Evolutionary conservation across 139 green algal species (phyloP), one percentile per base, ranked within the genome.

Genomic region (Micractinium sp.): DNA sequence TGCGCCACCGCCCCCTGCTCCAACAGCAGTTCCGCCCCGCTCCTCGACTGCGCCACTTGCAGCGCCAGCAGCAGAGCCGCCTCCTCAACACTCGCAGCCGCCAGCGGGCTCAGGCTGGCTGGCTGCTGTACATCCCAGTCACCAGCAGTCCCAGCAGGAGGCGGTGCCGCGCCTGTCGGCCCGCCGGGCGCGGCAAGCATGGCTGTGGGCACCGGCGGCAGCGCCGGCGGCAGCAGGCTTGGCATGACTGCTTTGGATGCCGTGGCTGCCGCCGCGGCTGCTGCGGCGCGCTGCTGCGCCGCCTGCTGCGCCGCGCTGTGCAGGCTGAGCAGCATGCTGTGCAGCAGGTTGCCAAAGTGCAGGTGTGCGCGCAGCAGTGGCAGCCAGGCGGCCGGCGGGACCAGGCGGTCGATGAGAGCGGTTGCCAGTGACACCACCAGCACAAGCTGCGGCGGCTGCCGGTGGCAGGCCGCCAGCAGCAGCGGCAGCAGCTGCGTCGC

Each of bases 11-110:
- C 39, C 1, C 91, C 91, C 87, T 93, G 91, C 39, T 93, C 76
- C 38, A 84, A 67, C 67, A 93, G 89, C 83, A 93, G 76, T 56
- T 84, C 39, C 7, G 91, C 85, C 13, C 88, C 91, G 20, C 31
- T 71, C 0, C 29, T 38, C 29, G 41, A 33, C 86, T 93, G 87
- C 47, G 89, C 87, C 31, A 90, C 77, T 75, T 90, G 85, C 41
- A 92, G 82, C 2, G 88, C 82, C 61, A 93, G 87, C 41, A 88
- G 76, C 56, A 93, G 82, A 12, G 73, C 73, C 27, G 82, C 63
- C 41, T 87, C 83, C 86, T 88, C 69, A 35, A 85, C 86, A 22
- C 78, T 86, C 3, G 75, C 86, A 2, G 86, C 77, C 14, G 86
- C 78, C 77, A 82, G 71, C 31, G 85, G 83, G 67, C 83, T 75